These are phyloP conservation scores for Aureobasidium sp. DNA, from an alignment of 2,329 filamentous ascomycete species.

Conservation along the genomic window DNA sequence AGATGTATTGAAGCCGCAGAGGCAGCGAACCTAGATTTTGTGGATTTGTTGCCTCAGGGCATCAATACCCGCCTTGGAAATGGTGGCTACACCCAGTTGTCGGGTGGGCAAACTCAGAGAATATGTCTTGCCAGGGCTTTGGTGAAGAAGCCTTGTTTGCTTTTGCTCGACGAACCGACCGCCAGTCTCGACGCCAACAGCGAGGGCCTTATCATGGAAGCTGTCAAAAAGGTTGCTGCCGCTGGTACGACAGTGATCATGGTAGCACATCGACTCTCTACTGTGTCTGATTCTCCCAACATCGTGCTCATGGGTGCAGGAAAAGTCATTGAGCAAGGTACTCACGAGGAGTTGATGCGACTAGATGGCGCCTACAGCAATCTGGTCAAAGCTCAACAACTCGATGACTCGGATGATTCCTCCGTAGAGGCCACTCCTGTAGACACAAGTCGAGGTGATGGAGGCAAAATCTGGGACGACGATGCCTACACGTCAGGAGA, in stretches of 20 bases:
- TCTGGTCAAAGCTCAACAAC: slow-evolving; percentile 17
- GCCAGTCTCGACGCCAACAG: slow-evolving; percentile 40
- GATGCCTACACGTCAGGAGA: slow-evolving; percentile 32
- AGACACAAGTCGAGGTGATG: slow-evolving; percentile 46
- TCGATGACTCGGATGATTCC: slow-evolving; percentile 8
- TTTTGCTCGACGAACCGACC: slow-evolving; percentile 43
- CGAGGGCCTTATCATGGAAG: slow-evolving; percentile 38
- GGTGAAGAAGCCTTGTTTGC: slow-evolving; percentile 38
- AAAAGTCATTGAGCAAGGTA: slow-evolving; percentile 54
- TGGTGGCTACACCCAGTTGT: slow-evolving; percentile 33
- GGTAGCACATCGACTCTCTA: slow-evolving; percentile 70
- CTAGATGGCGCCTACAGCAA: slow-evolving; percentile 16
- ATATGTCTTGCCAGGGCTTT: slow-evolving; percentile 43
- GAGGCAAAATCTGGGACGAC: slow-evolving; percentile 39
- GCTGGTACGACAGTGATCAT: slow-evolving; percentile 57
- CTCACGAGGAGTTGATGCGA: slow-evolving; percentile 48
- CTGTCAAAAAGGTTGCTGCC: slow-evolving; percentile 36
- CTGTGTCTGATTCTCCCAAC: slow-evolving; percentile 70
- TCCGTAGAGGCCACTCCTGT: neutral
- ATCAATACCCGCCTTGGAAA: slow-evolving; percentile 39
- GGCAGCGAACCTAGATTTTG: slow-evolving; percentile 39
- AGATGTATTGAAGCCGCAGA: slow-evolving; percentile 29
- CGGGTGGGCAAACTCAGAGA: slow-evolving; percentile 42
- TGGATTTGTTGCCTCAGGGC: slow-evolving; percentile 38
- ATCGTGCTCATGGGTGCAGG: slow-evolving; percentile 70